Evolutionary conservation across 169 alveolate genomes (phyloP).

Genomic region (Babesia bigemina): DNA sequence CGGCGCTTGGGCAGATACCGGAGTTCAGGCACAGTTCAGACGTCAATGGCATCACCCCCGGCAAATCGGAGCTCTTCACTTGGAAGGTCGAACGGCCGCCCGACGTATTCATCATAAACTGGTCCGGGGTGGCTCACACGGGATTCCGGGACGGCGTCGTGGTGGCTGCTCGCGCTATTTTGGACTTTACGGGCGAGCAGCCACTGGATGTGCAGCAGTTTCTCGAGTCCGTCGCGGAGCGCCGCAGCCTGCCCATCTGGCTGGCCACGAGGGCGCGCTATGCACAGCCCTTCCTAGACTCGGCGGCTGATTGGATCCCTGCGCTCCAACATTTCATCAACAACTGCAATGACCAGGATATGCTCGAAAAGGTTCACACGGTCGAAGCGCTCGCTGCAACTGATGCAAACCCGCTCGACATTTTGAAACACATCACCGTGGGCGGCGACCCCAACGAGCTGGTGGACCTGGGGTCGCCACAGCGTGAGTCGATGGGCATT

Average conservation of each 20-base stretch:
- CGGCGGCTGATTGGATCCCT: slow-evolving; percentile 48
- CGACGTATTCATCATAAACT: slow-evolving; percentile 59
- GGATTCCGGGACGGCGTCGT: slow-evolving; percentile 42
- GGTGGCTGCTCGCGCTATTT: slow-evolving; percentile 30
- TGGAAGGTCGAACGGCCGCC: slow-evolving; percentile 62
- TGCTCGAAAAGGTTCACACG: neutral
- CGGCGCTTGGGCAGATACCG: slow-evolving; percentile 28
- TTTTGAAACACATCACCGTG: slow-evolving; percentile 25
- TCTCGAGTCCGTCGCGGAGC: slow-evolving; percentile 4
- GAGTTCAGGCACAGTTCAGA: slow-evolving; percentile 42
- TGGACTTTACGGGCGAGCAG: slow-evolving; percentile 16
- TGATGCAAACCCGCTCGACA: slow-evolving; percentile 14
- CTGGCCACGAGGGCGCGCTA: slow-evolving; percentile 39
- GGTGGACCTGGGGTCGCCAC: slow-evolving; percentile 28
- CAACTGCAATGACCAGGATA: slow-evolving; percentile 9
- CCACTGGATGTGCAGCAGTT: slow-evolving; percentile 12
- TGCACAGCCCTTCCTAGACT: slow-evolving; percentile 41
- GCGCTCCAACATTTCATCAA: slow-evolving; percentile 33
- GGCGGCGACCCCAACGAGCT: slow-evolving; percentile 40
- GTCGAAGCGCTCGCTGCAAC: slow-evolving; percentile 11
- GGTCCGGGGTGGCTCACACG: slow-evolving; percentile 43
- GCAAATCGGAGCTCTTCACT: slow-evolving; percentile 35
- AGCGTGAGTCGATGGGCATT: slow-evolving; percentile 9
- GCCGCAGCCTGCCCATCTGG: slow-evolving; percentile 47
- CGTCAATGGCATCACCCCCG: slow-evolving; percentile 4